Percentiles rank a stretch among this genome's conserved stretches.
phyloP scores from a whole-genome alignment of 23 red algal species.

The Gracilaria caudata region DNA sequence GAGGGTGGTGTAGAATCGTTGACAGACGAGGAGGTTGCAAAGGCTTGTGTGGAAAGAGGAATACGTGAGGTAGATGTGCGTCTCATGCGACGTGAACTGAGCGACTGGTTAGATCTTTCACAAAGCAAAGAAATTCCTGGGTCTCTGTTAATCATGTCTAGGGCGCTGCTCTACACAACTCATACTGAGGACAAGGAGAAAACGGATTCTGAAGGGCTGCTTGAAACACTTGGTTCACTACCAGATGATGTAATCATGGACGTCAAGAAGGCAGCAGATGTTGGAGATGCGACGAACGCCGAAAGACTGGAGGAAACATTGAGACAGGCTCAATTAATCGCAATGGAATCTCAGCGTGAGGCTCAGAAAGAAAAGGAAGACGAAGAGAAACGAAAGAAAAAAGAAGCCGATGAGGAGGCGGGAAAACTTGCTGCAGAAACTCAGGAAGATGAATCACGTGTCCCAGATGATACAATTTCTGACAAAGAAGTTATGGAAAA shows the following conservation, averaged over 20 bases:
- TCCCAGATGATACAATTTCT: constrained; percentile 53
- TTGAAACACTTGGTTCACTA: constrained; percentile 83
- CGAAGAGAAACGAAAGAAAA: constrained; percentile 71
- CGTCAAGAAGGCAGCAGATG: constrained; percentile 73
- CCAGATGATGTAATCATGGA: constrained; percentile 92
- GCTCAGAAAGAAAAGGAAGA: constrained; percentile 73
- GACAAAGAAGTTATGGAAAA: constrained; percentile 56
- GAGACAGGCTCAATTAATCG: constrained; percentile 84
- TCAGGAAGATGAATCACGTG: not conserved
- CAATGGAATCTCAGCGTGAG: constrained; percentile 82
- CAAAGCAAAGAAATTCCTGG: constrained; percentile 94
- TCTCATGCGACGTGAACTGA: constrained; percentile 69
- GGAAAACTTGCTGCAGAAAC: not conserved
- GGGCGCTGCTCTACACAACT: constrained; percentile 90
- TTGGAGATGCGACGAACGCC: constrained; percentile 55
- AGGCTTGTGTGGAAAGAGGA: constrained; percentile 95
- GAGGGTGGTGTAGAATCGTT: constrained; percentile 91
- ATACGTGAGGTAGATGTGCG: constrained; percentile 71
- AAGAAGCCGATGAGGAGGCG: constrained; percentile 52
- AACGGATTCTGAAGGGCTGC: constrained; percentile 48
- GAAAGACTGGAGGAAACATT: constrained; percentile 92
- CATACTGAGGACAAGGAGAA: constrained; percentile 11
- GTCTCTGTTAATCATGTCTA: constrained; percentile 89
- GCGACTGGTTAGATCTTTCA: constrained; percentile 94
- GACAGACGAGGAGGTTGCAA: constrained; percentile 92